Percentiles rank a stretch among this genome's conserved stretches.
phyloP scores from a whole-genome alignment of 176 grass and related monocot genomes.

The Oryza nivara region DNA sequence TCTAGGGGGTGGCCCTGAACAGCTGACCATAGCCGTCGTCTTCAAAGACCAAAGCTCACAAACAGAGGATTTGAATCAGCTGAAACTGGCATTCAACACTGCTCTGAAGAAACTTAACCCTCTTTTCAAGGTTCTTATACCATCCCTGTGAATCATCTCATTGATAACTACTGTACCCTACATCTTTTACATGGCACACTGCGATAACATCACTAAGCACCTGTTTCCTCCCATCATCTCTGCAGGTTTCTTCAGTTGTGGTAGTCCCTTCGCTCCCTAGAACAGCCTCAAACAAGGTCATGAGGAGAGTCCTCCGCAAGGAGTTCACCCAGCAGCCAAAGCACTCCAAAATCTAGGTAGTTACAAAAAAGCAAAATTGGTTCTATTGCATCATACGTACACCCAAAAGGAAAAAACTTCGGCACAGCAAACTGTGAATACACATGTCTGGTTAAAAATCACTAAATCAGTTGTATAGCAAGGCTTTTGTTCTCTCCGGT shows the following conservation, averaged over 20 bases:
- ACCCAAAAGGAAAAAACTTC: not conserved
- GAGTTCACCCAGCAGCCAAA: constrained; percentile 68
- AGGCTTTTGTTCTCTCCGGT: not conserved
- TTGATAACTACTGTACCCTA: not conserved
- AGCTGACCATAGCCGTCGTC: constrained; percentile 76
- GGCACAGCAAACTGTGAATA: constrained; percentile 30
- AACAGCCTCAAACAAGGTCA: constrained; percentile 95
- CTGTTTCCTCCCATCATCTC: not conserved
- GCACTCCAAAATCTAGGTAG: constrained; percentile 77
- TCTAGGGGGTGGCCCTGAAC: constrained; percentile 80
- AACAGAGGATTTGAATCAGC: constrained; percentile 56
- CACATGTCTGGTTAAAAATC: not conserved
- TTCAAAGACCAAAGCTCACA: constrained; percentile 62
- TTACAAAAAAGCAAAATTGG: not conserved
- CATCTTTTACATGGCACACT: not conserved
- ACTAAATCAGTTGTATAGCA: not conserved
- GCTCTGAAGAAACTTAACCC: constrained; percentile 94
- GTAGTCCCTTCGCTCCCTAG: constrained; percentile 71
- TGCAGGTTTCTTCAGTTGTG: constrained; percentile 80
- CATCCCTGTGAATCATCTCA: not conserved
- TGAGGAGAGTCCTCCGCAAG: constrained; percentile 86
- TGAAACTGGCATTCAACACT: constrained; percentile 70
- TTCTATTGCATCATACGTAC: not conserved
- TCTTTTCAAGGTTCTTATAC: constrained; percentile 73
- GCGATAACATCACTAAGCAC: too few species aligned